These are phyloP conservation scores for Trichoderma sp. DNA, from an alignment of 2,329 filamentous ascomycete species.

Conservation along the genomic window DNA sequence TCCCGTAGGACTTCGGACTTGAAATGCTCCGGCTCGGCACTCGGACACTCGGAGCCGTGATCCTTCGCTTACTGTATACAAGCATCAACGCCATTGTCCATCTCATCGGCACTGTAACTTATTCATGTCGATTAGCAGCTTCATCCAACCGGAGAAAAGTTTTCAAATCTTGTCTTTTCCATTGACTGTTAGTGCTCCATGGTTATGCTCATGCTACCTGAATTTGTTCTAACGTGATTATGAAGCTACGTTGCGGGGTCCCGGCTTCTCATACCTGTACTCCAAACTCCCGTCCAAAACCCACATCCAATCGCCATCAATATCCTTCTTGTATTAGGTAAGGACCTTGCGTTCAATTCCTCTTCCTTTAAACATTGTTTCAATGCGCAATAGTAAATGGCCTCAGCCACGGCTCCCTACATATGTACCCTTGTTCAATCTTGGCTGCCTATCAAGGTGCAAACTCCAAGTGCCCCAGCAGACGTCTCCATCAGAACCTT, in stretches of 20 bases:
- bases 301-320: background rate
- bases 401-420: background rate
- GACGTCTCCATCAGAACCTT: background rate
- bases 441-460: constrained; percentile 15
- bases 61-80: background rate
- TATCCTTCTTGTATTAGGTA: background rate
- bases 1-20: background rate
- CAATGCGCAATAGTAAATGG: background rate
- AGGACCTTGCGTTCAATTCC: background rate
- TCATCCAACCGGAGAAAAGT: background rate
- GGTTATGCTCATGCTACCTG: background rate
- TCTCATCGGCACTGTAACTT: background rate
- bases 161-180: no score
- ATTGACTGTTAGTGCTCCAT: background rate
- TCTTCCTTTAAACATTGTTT: background rate
- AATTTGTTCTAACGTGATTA: background rate
- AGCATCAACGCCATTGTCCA: background rate
- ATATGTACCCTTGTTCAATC: background rate
- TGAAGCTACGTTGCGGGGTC: constrained; percentile 3
- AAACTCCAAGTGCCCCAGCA: background rate
- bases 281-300: background rate
- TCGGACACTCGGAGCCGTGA: background rate
- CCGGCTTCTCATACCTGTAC: background rate
- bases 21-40: background rate
- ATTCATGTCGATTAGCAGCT: background rate